These are phyloP conservation scores for Leccinum disarticulatum DNA, from an alignment of 768 basidiomycete species.

Conservation along the genomic window DNA sequence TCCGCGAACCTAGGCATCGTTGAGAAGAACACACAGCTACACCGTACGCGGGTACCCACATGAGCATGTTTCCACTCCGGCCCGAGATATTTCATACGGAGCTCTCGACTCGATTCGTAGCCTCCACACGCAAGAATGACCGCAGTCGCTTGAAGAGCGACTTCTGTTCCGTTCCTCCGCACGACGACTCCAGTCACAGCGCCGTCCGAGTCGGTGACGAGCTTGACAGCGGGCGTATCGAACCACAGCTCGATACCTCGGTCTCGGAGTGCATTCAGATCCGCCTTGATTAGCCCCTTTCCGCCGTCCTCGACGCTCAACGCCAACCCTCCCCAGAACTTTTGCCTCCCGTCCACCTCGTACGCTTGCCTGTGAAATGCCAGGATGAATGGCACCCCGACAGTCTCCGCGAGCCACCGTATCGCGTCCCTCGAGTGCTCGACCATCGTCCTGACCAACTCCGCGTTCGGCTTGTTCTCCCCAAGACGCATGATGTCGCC, in stretches of 20 bases:
- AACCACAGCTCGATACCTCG: constrained; percentile 60
- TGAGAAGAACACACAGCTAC: neutral
- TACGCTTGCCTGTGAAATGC: constrained; percentile 71
- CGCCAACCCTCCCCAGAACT: constrained; percentile 72
- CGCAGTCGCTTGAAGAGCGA: constrained; percentile 40
- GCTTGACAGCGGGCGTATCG: constrained; percentile 44
- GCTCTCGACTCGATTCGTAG: constrained; percentile 55
- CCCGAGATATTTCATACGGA: constrained; percentile 58
- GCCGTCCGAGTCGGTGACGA: constrained; percentile 33
- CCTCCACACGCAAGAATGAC: constrained; percentile 68
- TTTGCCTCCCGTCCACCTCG: constrained; percentile 57
- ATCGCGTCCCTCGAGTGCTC: constrained; percentile 54
- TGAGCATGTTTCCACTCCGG: constrained; percentile 55
- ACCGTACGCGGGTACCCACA: constrained; percentile 32
- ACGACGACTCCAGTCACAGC: constrained; percentile 49
- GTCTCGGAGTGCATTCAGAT: constrained; percentile 46
- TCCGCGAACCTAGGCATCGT: constrained; percentile 52
- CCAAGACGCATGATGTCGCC: constrained; percentile 63
- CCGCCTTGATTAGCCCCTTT: constrained; percentile 62
- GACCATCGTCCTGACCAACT: constrained; percentile 53
- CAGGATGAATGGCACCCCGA: constrained; percentile 54
- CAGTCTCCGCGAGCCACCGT: constrained; percentile 53
- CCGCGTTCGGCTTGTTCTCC: constrained; percentile 46
- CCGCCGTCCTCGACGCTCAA: constrained; percentile 64
- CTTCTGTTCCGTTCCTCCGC: constrained; percentile 34